These are phyloP conservation scores for Articulospora tetracladia DNA, from an alignment of 495 filamentous ascomycete species.

Conservation along the genomic window DNA sequence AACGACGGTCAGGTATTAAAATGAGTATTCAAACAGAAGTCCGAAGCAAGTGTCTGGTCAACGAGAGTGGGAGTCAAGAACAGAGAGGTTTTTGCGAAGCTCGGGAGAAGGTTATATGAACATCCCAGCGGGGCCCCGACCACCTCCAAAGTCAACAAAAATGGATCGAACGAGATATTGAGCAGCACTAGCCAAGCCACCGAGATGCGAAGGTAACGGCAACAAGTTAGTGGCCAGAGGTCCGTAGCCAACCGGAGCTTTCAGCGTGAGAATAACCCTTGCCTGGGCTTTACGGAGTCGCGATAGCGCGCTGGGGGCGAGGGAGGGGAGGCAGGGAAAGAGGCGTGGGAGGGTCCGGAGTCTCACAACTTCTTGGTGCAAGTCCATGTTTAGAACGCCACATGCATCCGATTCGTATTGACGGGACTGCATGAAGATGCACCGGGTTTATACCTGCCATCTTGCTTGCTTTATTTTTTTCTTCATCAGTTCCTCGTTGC, in stretches of 20 bases:
- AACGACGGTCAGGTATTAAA: neutral
- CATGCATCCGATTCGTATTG: conserved; percentile 4
- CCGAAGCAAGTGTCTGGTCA: neutral
- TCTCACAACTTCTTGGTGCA: neutral
- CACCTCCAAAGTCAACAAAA: conserved; percentile 20
- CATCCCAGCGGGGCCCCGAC: conserved; percentile 1
- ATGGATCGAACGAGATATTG: neutral
- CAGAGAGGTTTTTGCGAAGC: neutral
- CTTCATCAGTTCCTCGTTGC: neutral
- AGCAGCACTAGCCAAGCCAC: conserved; percentile 1
- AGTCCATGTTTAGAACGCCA: conserved; percentile 14
- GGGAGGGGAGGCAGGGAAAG: neutral
- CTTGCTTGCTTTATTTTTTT: neutral
- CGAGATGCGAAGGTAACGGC: neutral
- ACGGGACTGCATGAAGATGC: neutral
- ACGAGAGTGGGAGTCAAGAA: neutral
- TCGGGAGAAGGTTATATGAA: conserved; percentile 4
- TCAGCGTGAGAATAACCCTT: neutral
- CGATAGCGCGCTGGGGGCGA: neutral
- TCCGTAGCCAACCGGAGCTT: conserved; percentile 10
- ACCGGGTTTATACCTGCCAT: neutral
- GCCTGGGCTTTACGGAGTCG: neutral
- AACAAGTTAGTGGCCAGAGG: neutral
- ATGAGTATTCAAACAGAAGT: neutral
- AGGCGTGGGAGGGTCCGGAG: neutral